These are phyloP conservation scores for Hemileccinum impolitum DNA, from an alignment of 768 basidiomycete genomes.

Conservation along the genomic window DNA sequence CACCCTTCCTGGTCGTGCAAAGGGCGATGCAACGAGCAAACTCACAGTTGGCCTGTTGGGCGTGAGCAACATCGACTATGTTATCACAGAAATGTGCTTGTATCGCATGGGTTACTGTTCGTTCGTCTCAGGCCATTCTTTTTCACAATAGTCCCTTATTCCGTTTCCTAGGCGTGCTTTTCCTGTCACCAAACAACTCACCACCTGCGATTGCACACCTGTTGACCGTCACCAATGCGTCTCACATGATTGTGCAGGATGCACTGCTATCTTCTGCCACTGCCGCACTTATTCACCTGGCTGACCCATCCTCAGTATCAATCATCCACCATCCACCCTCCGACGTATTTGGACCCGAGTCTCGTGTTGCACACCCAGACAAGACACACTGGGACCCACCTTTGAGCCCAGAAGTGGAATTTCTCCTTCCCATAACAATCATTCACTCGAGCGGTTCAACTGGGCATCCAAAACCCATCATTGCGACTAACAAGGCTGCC, in stretches of 20 bases:
- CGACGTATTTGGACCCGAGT: conserved; percentile 12
- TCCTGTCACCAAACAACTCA: conserved; percentile 45
- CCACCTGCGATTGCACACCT: conserved; percentile 45
- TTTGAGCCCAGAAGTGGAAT: conserved; percentile 21
- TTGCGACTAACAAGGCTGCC: conserved; percentile 34
- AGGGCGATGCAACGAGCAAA: conserved; percentile 20
- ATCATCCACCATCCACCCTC: conserved; percentile 23
- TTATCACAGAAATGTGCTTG: conserved; percentile 22
- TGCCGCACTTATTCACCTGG: conserved; percentile 14
- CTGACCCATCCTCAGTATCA: conserved; percentile 19
- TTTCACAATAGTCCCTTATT: not conserved
- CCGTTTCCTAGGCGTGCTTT: conserved; percentile 24
- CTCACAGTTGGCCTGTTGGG: conserved; percentile 26
- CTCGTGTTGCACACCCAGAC: conserved; percentile 16
- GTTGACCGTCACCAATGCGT: conserved; percentile 25
- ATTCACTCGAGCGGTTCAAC: conserved; percentile 36
- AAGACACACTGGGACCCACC: conserved; percentile 21
- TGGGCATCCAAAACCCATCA: conserved; percentile 47
- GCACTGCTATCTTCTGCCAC: conserved; percentile 10
- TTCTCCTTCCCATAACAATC: conserved; percentile 17
- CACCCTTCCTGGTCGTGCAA: conserved; percentile 20
- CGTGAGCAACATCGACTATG: conserved; percentile 25
- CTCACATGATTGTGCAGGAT: conserved; percentile 24
- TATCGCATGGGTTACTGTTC: conserved; percentile 32
- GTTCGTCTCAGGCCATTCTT: conserved; percentile 1